Percentiles rank a stretch among this genome's conserved stretches.
Conservation (phyloP, 1,284 basidiomycete genomes). For the Malassezia equina region DNA sequence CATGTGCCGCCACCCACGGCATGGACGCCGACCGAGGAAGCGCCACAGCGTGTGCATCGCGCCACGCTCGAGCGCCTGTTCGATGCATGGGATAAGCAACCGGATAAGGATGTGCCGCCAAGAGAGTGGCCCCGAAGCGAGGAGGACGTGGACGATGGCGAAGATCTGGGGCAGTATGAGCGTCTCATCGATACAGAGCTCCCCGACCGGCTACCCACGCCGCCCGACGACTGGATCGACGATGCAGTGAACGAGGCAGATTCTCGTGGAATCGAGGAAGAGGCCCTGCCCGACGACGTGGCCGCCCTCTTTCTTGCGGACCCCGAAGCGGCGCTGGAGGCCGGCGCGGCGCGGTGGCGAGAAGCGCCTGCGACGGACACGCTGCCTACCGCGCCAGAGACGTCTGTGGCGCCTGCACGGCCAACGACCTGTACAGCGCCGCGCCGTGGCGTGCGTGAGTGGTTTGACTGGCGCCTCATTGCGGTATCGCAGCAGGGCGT, state of each 20-base stretch:
- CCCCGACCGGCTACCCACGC: not conserved
- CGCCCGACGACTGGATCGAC: not conserved
- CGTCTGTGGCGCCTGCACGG: not conserved
- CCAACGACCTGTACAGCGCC: not conserved
- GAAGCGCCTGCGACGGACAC: not conserved
- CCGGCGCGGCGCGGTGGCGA: not conserved
- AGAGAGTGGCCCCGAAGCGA: not conserved
- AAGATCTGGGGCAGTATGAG: not conserved
- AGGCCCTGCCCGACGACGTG: not conserved
- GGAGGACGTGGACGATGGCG: not conserved
- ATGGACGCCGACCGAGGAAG: not conserved
- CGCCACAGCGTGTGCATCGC: not conserved
- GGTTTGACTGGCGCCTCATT: constrained; percentile 14
- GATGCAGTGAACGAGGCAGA: not conserved
- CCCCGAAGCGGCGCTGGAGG: not conserved
- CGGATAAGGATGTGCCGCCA: not conserved
- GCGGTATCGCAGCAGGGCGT: constrained; percentile 12
- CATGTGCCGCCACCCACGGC: not conserved
- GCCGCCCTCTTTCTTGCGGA: not conserved
- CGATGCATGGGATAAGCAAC: not conserved
- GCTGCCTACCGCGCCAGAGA: not conserved
- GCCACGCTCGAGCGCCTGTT: not conserved
- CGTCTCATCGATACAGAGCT: not conserved
- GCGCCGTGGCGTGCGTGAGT: constrained; percentile 10
- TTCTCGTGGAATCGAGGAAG: not conserved